A percentile compares a stretch with the other conserved stretches of the same genome.
phyloP scores from a whole-genome alignment of 75 land plant genomes.

The Sequoia sempervirens region DNA sequence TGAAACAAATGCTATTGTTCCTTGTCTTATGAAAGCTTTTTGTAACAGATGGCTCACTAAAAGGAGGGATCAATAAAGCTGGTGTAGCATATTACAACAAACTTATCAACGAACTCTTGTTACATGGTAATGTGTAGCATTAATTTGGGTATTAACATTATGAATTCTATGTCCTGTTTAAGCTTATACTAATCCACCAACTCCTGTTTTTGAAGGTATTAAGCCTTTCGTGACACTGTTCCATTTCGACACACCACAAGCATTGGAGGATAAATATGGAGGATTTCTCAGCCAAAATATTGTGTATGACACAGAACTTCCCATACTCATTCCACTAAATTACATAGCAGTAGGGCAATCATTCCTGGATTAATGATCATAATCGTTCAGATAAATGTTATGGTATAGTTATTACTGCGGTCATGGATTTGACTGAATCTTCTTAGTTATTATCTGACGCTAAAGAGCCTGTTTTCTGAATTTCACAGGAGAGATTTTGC shows the following conservation, averaged over 20 bases:
- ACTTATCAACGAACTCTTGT: slow-evolving; percentile 24
- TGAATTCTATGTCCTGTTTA: not conserved
- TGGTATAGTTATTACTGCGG: too few relatives aligned
- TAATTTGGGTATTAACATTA: not conserved
- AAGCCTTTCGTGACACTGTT: slow-evolving; percentile 28
- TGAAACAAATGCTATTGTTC: not conserved
- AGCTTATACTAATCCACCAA: not conserved
- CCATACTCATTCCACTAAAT: not conserved
- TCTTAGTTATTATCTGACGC: too few relatives aligned
- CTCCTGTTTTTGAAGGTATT: slow-evolving; percentile 13
- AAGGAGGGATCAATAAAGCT: slow-evolving; percentile 20
- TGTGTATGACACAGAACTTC: slow-evolving; percentile 16
- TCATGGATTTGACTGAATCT: too few relatives aligned
- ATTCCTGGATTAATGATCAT: too few relatives aligned
- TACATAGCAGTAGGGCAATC: not conserved
- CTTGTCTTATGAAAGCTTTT: not conserved
- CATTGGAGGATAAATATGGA: slow-evolving; percentile 16
- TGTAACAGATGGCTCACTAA: not conserved
- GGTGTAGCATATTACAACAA: slow-evolving; percentile 36
- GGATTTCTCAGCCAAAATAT: slow-evolving; percentile 42
- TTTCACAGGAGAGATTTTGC: too few relatives aligned
- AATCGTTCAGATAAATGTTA: too few relatives aligned
- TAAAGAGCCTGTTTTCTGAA: too few relatives aligned
- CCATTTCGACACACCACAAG: slow-evolving; percentile 33
- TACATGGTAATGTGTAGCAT: slow-evolving; percentile 10